These are phyloP conservation scores for Sodiomyces alkalinus DNA, from an alignment of 2,329 filamentous ascomycete species.

Conservation along the genomic window DNA sequence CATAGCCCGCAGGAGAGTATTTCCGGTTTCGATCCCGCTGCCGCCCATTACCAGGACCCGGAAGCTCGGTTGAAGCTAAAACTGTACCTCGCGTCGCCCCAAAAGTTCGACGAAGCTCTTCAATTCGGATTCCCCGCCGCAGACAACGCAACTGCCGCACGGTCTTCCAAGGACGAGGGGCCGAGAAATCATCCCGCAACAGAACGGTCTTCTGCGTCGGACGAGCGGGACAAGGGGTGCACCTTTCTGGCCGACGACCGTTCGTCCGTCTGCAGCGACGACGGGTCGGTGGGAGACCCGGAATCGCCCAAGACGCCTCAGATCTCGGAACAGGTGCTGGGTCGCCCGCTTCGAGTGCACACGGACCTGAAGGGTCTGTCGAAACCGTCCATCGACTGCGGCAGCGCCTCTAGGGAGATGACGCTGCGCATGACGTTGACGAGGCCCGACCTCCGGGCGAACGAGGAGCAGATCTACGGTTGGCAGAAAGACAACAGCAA, in stretches of 20 bases:
- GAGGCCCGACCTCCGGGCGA: constrained; percentile 66
- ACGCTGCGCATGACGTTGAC: constrained; percentile 93
- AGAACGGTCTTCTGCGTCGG: constrained; percentile 9
- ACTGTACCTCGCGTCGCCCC: constrained; percentile 72
- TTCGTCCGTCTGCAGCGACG: constrained; percentile 39
- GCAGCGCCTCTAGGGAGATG: constrained; percentile 67
- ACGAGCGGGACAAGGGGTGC: constrained; percentile 33
- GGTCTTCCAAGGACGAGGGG: too few relatives aligned
- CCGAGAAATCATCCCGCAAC: too few relatives aligned
- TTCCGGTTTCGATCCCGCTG: constrained; percentile 50
- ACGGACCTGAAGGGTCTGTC: constrained; percentile 23
- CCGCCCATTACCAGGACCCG: constrained; percentile 79
- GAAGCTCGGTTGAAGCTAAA: constrained; percentile 76
- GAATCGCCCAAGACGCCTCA: constrained; percentile 45
- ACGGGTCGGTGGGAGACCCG: constrained; percentile 37
- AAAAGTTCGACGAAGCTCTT: constrained; percentile 91
- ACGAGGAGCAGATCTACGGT: constrained; percentile 57
- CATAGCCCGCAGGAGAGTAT: constrained; percentile 27
- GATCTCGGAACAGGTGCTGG: constrained; percentile 23
- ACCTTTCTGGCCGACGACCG: constrained; percentile 45
- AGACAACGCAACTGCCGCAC: constrained; percentile 27
- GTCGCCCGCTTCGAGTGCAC: constrained; percentile 19
- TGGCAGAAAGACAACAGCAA: constrained; percentile 48
- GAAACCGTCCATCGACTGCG: constrained; percentile 2
- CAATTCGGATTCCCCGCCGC: constrained; percentile 79